A percentile compares a stretch with the other conserved stretches of the same genome.
These are phyloP conservation scores for Pichia sp. DNA, from an alignment of 1,139 yeast species.

Conservation along the genomic window DNA sequence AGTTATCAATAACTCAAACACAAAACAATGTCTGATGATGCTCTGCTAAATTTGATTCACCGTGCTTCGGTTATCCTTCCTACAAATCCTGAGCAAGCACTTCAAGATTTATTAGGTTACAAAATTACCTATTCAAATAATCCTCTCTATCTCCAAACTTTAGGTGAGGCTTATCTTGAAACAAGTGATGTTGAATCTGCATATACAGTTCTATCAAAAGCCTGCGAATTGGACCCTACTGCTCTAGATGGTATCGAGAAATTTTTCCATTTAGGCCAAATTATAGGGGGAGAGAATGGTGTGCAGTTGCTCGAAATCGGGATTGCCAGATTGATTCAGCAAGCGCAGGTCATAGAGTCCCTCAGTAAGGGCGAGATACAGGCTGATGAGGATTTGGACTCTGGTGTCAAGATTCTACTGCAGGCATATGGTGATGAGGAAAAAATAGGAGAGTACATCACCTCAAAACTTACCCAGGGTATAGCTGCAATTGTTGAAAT, in stretches of 20 bases:
- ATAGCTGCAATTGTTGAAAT: constrained; percentile 85
- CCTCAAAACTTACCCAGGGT: constrained; percentile 64
- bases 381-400: constrained; percentile 31
- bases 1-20: no score
- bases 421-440: constrained; percentile 33
- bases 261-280: constrained; percentile 86
- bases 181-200: constrained; percentile 76
- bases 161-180: constrained; percentile 79
- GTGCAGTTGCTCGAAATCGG: constrained; percentile 63
- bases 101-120: constrained; percentile 37
- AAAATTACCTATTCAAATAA: constrained; percentile 31
- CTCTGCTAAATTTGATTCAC: constrained; percentile 21
- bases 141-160: constrained; percentile 41
- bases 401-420: constrained; percentile 24
- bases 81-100: constrained; percentile 40
- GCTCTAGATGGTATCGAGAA: constrained; percentile 70
- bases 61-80: constrained; percentile 36
- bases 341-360: constrained; percentile 31
- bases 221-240: constrained; percentile 66
- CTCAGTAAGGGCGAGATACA: constrained; percentile 28
- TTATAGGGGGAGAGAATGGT: constrained; percentile 80
- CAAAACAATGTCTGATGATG: constrained; percentile 15
- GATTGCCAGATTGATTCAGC: constrained; percentile 45
- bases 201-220: constrained; percentile 55
- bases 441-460: constrained; percentile 34